These are phyloP conservation scores for Purshia tridentata DNA, from an alignment of 306 rosid species.

Conservation along the genomic window DNA sequence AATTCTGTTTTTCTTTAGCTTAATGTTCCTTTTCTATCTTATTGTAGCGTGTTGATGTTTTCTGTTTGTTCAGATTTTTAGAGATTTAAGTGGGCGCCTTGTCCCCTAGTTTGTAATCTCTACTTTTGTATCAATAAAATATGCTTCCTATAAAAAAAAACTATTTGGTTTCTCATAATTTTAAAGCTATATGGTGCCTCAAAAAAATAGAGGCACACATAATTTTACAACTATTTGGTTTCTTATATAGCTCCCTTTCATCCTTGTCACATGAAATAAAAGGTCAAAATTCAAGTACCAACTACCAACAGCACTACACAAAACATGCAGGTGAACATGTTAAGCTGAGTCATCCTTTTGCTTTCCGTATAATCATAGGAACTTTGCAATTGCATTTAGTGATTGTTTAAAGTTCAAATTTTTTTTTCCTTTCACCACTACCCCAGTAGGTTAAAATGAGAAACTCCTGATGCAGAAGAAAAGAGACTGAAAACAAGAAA, in stretches of 20 bases:
- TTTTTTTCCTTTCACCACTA: background rate
- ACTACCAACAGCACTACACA: background rate
- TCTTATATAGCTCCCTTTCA: background rate
- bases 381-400: background rate
- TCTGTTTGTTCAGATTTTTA: too few species aligned
- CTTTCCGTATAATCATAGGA: background rate
- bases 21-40: too few species aligned
- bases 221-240: background rate
- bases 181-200: background rate
- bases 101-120: too few species aligned
- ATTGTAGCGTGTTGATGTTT: too few species aligned
- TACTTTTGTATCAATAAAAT: too few species aligned
- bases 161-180: too few species aligned
- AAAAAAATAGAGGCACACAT: background rate
- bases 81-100: too few species aligned
- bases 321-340: background rate
- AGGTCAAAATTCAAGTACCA: background rate
- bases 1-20: too few species aligned
- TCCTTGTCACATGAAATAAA: background rate
- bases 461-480: conserved; percentile 17
- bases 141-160: too few species aligned
- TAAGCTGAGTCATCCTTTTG: background rate
- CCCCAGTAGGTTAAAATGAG: background rate
- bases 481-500: conserved; percentile 16
- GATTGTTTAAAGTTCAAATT: background rate